Evolutionary conservation across 352 stramenopile species (phyloP), one percentile per base, ranked within the genome.

Genomic region (Discostella stelligera): DNA sequence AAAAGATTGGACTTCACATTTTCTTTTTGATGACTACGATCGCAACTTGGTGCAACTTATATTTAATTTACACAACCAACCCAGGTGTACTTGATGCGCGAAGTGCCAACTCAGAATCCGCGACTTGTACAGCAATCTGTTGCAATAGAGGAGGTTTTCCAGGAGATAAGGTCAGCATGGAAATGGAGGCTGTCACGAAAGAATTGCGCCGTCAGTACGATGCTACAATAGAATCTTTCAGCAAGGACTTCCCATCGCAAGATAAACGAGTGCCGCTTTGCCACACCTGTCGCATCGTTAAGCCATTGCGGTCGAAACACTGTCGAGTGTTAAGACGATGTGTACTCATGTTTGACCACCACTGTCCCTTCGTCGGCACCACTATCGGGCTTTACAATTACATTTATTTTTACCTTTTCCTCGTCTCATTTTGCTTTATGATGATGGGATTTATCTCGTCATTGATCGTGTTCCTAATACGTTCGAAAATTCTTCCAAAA

Each of bases 361-460:
- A 82, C 49, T 95, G 89, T 72, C 90, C 91, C 10, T 95, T 92
- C 56, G 85, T 96, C 23, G 85, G 86, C 41, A 94, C 94, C 46
- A 94, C 91, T 9, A 83, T 97, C 25, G 93, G 93, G 25, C 68
- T 94, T 0, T 91, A 94, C 79, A 97, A 97, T 66, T 96, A 97
- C 79, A 84, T 83, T 56, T 86, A 84, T 18, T 95, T 95, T 30
- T 96, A 91, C 66, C 84, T 95, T 32, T 94, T 94, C 50, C 68
- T 94, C 2, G 73, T 95, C 60, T 77, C 71, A 21, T 84, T 89
- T 27, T 68, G 83, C 46, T 65, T 91, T 5, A 82, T 73, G 50
- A 78, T 77, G 48, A 41, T 77, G 6, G 56, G 86, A 18, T 93
- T 91, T 55, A 74, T 93, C 18, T 66, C 78, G n/a, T 80, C 90